Base-by-base conservation (phyloP, 352 stramenopile species). In the Globisporangium middletonii region DNA sequence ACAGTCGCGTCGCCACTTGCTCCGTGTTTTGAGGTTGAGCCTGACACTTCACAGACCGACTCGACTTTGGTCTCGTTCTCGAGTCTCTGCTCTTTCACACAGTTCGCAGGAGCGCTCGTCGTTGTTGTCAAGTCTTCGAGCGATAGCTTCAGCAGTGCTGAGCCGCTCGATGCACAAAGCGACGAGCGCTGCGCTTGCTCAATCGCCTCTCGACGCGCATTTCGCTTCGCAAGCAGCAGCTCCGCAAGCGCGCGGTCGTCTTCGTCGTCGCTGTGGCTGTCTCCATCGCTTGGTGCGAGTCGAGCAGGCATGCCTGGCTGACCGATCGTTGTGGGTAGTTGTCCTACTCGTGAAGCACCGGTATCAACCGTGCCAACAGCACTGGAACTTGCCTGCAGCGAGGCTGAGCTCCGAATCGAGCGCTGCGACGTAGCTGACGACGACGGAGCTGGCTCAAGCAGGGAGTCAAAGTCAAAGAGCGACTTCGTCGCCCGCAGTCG, bases 391-490 rank as follows among this genome's bases (percentile, higher is more conserved):
- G 33, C 6, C 15, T 12, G 30, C 2, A 18, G n/a, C 2, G 30
- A 23, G 6, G 4, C 33, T n/a, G 33, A 45, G 3, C 3, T n/a
- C 8, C 12, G n/a, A 11, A 33, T 18, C 11, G 16, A 12, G 3
- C 27, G 19, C 15, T 47, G 30, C 5, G 9, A 0, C 9, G 3
- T 33, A 16, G 45, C 35, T 19, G 11, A 28, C 18, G 43, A 28
- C 43, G n/a, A 8, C 43, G 43, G n/a, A 23, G 15, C 23, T 30
- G 33, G 0, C 12, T 63, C 50, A 4, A 89, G 59, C 1, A 88
- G 47, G n/a, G 72, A 80, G 11, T 81, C 73, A 57, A 84, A 87
- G 41, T 84, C 72, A 52, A 84, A 88, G 13, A 88, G 52, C 13
- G 52, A 66, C 9, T 44, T 30, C 19, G n/a, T 49, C 18, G 18